phyloP scores from a whole-genome alignment of 805 yeast genomes.

The Yarrowia hollandica region DNA sequence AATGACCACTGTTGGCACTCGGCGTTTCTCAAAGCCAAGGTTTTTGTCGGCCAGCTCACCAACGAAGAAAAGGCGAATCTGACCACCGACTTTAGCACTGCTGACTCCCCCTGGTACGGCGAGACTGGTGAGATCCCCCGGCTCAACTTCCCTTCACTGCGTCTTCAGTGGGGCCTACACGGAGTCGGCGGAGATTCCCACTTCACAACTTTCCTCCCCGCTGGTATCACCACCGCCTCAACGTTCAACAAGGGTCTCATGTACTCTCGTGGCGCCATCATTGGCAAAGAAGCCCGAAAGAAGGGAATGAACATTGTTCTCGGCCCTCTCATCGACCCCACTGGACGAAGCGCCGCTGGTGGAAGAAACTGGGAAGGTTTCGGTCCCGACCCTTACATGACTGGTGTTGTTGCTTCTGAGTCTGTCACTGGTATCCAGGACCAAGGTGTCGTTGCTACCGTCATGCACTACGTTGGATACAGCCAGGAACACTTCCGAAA shows the following conservation, averaged over 20 bases:
- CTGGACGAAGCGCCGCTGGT: constrained; percentile 62
- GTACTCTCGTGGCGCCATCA: constrained; percentile 55
- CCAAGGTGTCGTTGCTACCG: constrained; percentile 58
- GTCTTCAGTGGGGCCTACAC: constrained; percentile 64
- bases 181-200: constrained; percentile 62
- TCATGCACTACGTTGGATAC: constrained; percentile 57
- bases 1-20: constrained; percentile 52
- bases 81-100: constrained; percentile 58
- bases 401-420: constrained; percentile 55
- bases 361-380: constrained; percentile 68
- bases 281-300: constrained; percentile 55
- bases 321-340: constrained; percentile 62
- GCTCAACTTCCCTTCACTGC: constrained; percentile 54
- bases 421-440: constrained; percentile 58
- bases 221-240: constrained; percentile 59
- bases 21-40: constrained; percentile 58
- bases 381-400: constrained; percentile 62
- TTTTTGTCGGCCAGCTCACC: constrained; percentile 56
- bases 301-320: constrained; percentile 58
- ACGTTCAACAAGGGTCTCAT: constrained; percentile 57
- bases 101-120: constrained; percentile 43
- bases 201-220: constrained; percentile 51
- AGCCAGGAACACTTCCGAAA: constrained; percentile 65
- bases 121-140: constrained; percentile 61
- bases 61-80: constrained; percentile 60